Conservation (phyloP, 768 basidiomycete species). For the Hydnum rufescens region DNA sequence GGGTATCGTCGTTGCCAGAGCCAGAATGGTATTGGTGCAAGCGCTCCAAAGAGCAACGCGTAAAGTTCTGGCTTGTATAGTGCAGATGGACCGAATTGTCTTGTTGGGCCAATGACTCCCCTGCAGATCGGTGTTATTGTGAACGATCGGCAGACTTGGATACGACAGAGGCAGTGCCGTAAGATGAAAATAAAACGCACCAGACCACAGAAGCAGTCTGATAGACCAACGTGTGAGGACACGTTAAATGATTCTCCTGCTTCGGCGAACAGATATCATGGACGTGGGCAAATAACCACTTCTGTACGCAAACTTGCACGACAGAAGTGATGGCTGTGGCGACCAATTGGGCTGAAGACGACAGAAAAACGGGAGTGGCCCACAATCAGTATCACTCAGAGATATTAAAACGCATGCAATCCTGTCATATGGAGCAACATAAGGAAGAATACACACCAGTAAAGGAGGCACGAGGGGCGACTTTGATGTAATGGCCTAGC, state of each 20-base stretch:
- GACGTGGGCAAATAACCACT: constrained; percentile 20
- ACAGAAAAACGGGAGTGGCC: background rate
- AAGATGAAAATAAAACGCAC: constrained; percentile 9
- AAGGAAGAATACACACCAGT: constrained; percentile 17
- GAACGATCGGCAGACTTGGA: background rate
- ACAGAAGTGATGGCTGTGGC: constrained; percentile 19
- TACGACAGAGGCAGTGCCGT: background rate
- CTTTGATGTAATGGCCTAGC: constrained; percentile 30
- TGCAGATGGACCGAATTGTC: constrained; percentile 21
- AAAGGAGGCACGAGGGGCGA: constrained; percentile 27
- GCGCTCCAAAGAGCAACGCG: constrained; percentile 21
- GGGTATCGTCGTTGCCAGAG: constrained; percentile 19
- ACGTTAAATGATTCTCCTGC: constrained; percentile 21
- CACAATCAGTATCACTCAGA: background rate
- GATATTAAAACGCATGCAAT: background rate
- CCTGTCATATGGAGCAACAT: background rate
- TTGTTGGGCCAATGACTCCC: constrained; percentile 27
- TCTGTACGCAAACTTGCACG: constrained; percentile 23
- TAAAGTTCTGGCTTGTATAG: constrained; percentile 24
- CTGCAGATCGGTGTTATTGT: constrained; percentile 11
- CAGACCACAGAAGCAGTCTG: constrained; percentile 25
- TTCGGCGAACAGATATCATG: constrained; percentile 21
- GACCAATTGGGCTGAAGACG: constrained; percentile 18
- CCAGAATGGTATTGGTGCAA: constrained; percentile 26
- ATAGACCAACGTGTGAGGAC: constrained; percentile 21